Base-by-base conservation (phyloP, 805 yeast genomes). In the Barnettozyma botsteinii region DNA sequence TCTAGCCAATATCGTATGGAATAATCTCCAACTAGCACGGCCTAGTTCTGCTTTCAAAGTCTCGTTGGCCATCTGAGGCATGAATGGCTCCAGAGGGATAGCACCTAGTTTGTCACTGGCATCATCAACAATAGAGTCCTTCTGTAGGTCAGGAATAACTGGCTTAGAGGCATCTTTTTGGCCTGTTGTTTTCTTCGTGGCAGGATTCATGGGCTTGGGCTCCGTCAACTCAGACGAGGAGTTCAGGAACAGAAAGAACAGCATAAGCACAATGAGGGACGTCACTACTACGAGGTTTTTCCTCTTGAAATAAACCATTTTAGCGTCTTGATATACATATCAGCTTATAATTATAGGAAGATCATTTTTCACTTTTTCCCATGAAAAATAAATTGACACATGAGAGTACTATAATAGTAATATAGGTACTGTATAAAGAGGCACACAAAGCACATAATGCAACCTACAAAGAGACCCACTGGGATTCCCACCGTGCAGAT, bases 11-110 rank as follows among this genome's bases (percentile, higher is more conserved):
- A 89, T 79, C 0, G 98, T 91, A 62, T 93, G 98, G 56, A 93
- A 78, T 31, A 91, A 65, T 55, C 56, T 85, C 98, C 98, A 91
- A 0, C 95, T 80, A 0, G 97, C 83, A 42, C 85, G 74, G 1
- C 98, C 98, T 7, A 91, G 72, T 53, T 85, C 93, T 2, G 94
- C 93, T 53, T 78, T 76, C 38, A 78, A 65, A 0, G 88, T 82
- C 49, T 80, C 88, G 60, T 91, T 91, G 13, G 84, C 84, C 95
- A 93, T 88, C 50, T 85, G 76, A 7, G 95, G 95, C 98, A 93
- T 93, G 55, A 56, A 53, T n/a, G 57, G 43, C 17, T 31, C 32
- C 10, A 40, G 2, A 12, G 31, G 26, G 9, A 40, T 10, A 4
- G 33, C 17, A 23, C 19, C 20, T 17, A 51, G 8, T 26, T n/a